Conservation (phyloP, 2,329 filamentous ascomycete species). For the Drechmeria coniospora region DNA sequence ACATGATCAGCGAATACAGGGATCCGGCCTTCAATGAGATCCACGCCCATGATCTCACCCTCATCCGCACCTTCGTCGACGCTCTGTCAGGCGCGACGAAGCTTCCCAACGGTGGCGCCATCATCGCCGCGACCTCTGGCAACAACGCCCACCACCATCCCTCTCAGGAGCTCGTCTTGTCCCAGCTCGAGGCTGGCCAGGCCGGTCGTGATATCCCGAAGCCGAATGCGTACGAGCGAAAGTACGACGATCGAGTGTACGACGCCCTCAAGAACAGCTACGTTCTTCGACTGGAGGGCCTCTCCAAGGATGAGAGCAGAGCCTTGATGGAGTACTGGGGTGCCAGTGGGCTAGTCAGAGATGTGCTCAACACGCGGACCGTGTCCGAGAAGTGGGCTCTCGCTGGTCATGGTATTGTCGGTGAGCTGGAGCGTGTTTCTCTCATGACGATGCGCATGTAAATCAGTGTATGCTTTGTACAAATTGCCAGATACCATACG, state of each 20-base stretch:
- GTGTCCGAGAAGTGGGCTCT: conserved; percentile 76
- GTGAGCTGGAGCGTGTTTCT: conserved; percentile 63
- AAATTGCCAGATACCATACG: too few species aligned
- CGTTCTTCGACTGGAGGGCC: conserved; percentile 44
- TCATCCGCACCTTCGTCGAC: conserved; percentile 61
- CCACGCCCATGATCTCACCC: conserved; percentile 70
- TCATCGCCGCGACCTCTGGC: conserved; percentile 59
- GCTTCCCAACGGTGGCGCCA: conserved; percentile 59
- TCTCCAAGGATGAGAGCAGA: conserved; percentile 61
- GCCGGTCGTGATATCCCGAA: conserved; percentile 20
- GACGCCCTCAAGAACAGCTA: conserved; percentile 33
- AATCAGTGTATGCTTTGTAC: conserved; percentile 14
- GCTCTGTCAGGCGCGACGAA: conserved; percentile 45
- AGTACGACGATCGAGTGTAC: conserved; percentile 42
- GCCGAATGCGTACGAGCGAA: conserved; percentile 37
- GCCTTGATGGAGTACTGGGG: conserved; percentile 89
- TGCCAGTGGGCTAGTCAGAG: conserved; percentile 62
- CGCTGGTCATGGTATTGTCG: conserved; percentile 65
- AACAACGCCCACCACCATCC: conserved; percentile 52
- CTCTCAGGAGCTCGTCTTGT: conserved; percentile 54
- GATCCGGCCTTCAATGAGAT: conserved; percentile 55
- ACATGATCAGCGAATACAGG: conserved; percentile 64
- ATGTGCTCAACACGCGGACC: conserved; percentile 50
- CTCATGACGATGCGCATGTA: conserved; percentile 33
- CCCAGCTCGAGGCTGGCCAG: conserved; percentile 32